Evolutionary conservation across 768 basidiomycete species (phyloP).

Genomic region (Cystobasidium ongulense): DNA sequence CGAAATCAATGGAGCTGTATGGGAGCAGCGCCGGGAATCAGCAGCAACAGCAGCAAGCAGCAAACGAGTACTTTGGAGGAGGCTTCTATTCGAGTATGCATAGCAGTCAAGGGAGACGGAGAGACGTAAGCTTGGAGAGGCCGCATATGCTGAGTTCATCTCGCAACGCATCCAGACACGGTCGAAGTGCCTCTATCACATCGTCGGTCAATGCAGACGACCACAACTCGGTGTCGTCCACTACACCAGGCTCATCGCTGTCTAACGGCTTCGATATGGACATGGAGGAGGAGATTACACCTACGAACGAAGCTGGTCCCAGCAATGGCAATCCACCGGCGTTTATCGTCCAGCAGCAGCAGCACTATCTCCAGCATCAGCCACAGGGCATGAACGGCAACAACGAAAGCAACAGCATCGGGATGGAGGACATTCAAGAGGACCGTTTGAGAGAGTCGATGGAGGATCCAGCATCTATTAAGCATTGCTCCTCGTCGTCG

Average conservation of each 20-base stretch:
- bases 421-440: conserved; percentile 14
- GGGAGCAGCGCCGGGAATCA: not conserved
- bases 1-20: conserved; percentile 25
- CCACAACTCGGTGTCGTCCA: no score
- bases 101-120: no score
- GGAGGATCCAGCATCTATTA: not conserved
- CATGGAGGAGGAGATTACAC: conserved; percentile 10
- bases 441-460: conserved; percentile 1
- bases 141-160: not conserved
- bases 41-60: not conserved
- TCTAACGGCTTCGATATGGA: not conserved
- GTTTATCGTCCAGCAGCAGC: not conserved
- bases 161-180: not conserved
- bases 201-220: not conserved
- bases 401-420: not conserved
- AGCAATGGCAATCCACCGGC: not conserved
- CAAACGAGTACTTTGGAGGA: not conserved
- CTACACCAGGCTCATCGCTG: not conserved
- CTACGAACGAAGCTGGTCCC: not conserved
- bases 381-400: not conserved
- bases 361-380: not conserved
- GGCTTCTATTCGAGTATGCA: not conserved
- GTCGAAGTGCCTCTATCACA: not conserved
- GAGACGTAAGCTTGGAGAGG: conserved; percentile 17
- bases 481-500: not conserved